Conservation (phyloP, 2,329 filamentous ascomycete species). For the Penicillium sp. region DNA sequence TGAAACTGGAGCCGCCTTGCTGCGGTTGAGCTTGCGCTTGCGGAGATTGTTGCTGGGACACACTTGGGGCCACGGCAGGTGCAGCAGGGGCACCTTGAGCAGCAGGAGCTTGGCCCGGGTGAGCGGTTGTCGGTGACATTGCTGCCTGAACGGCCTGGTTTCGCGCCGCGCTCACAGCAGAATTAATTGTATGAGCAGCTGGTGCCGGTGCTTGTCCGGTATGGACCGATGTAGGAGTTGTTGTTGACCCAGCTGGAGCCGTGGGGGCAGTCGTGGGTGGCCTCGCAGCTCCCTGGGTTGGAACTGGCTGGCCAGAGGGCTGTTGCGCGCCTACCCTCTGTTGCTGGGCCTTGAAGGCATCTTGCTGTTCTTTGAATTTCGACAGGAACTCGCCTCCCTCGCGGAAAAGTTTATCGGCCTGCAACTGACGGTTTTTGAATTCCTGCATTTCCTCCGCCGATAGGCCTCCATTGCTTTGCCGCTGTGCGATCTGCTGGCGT, state of each 20-base stretch:
- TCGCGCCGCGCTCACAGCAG: conserved; percentile 52
- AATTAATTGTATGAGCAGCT: conserved; percentile 54
- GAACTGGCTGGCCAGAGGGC: conserved; percentile 20
- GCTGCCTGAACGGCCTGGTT: conserved; percentile 44
- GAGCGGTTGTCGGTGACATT: conserved; percentile 43
- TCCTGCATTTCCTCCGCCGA: conserved; percentile 49
- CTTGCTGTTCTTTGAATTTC: conserved; percentile 56
- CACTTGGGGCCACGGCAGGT: conserved; percentile 29
- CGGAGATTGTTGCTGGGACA: conserved; percentile 23
- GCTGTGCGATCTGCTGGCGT: conserved; percentile 43
- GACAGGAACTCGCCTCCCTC: conserved; percentile 53
- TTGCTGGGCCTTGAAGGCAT: conserved; percentile 47
- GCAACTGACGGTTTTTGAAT: conserved; percentile 47
- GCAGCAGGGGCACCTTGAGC: conserved; percentile 33
- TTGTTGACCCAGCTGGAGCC: conserved; percentile 29
- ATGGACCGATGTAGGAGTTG: conserved; percentile 35
- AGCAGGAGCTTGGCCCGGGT: conserved; percentile 37
- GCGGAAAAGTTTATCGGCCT: conserved; percentile 46
- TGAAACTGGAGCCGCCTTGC: conserved; percentile 38
- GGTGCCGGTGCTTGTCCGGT: conserved; percentile 42
- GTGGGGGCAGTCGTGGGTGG: conserved; percentile 26
- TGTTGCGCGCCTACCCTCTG: conserved; percentile 31
- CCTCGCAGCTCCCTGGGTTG: conserved; percentile 23
- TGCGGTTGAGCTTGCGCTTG: conserved; percentile 31
- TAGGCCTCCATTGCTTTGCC: conserved; percentile 46